Evolutionary conservation across 2,329 filamentous ascomycete species (phyloP).

Genomic region (Colletotrichum kahawae): DNA sequence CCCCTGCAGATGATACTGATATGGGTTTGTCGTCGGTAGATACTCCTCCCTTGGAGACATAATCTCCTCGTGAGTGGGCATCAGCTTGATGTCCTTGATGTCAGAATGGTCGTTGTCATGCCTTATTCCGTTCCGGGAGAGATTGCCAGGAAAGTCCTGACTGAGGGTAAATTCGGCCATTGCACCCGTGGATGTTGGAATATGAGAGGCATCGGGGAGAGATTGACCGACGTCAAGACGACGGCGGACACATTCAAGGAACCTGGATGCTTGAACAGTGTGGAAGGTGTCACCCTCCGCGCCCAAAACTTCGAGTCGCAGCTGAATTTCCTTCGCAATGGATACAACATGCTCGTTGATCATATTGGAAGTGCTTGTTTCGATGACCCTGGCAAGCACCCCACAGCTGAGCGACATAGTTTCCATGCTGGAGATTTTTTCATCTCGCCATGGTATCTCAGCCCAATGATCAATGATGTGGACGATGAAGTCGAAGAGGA

Average conservation of each 20-base stretch:
- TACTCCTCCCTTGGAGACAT: conserved; percentile 45
- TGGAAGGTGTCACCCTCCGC: conserved; percentile 26
- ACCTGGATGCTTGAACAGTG: conserved; percentile 32
- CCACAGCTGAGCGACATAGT: conserved; percentile 33
- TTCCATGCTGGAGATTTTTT: conserved; percentile 22
- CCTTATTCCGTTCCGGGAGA: conserved; percentile 36
- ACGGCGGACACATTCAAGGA: conserved; percentile 34
- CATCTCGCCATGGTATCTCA: neutral
- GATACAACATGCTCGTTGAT: conserved; percentile 30
- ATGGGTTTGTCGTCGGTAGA: conserved; percentile 44
- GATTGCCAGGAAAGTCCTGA: conserved; percentile 36
- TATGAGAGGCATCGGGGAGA: conserved; percentile 11
- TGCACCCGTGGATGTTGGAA: neutral
- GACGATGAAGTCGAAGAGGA: conserved; percentile 35
- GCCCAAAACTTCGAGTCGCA: neutral
- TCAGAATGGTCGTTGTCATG: conserved; percentile 56
- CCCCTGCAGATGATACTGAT: conserved; percentile 37
- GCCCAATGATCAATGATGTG: conserved; percentile 25
- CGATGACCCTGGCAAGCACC: conserved; percentile 37
- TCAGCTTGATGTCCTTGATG: conserved; percentile 51
- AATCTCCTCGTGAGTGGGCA: conserved; percentile 56
- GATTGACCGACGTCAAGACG: conserved; percentile 34
- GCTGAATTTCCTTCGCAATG: conserved; percentile 17
- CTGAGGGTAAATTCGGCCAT: conserved; percentile 33
- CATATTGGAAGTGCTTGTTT: conserved; percentile 39